A percentile compares a stretch with the other conserved stretches of the same genome.
Conservation (phyloP, 2,329 filamentous ascomycete genomes). For the Aspergillus fijiensis region DNA sequence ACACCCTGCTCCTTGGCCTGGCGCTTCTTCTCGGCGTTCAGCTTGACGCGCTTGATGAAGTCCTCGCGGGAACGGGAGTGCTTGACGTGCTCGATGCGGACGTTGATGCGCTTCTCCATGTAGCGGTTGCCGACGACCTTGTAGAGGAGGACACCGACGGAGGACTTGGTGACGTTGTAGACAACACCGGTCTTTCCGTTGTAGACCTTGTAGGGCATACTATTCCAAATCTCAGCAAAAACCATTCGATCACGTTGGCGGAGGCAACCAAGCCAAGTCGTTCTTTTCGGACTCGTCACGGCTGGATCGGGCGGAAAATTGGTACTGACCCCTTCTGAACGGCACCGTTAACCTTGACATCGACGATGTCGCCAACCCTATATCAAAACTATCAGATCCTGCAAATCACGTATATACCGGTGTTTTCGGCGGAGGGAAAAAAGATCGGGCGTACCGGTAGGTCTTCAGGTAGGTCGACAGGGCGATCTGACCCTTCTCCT, state of each 20-base stretch:
- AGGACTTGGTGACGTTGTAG: slow-evolving; percentile 98
- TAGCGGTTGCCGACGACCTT: slow-evolving; percentile 99
- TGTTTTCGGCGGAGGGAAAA: slow-evolving; percentile 16
- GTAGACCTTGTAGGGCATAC: slow-evolving; percentile 99
- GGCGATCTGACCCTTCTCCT: slow-evolving; percentile 90
- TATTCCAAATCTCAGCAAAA: slow-evolving; percentile 44
- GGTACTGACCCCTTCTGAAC: slow-evolving; percentile 89
- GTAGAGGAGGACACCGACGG: slow-evolving; percentile 98
- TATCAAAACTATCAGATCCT: slow-evolving; percentile 48
- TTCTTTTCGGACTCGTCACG: slow-evolving; percentile 8
- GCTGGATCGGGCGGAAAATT: slow-evolving; percentile 20
- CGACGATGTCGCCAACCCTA: slow-evolving; percentile 96
- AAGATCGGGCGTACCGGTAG: slow-evolving; percentile 68
- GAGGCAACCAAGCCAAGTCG: slow-evolving; percentile 6
- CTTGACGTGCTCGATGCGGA: slow-evolving; percentile 95
- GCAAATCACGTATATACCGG: slow-evolving; percentile 15
- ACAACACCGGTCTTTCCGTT: slow-evolving; percentile 98
- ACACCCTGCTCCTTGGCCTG: slow-evolving; percentile 88
- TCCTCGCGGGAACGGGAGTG: slow-evolving; percentile 95
- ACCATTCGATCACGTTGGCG: slow-evolving; percentile 17
- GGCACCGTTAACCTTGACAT: slow-evolving; percentile 98
- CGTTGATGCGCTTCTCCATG: slow-evolving; percentile 99
- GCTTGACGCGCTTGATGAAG: slow-evolving; percentile 95
- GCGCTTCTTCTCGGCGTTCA: slow-evolving; percentile 88
- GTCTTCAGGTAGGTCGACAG: slow-evolving; percentile 91